phyloP scores from a whole-genome alignment of 1,139 yeast genomes.

The Pneumocystis canis region DNA sequence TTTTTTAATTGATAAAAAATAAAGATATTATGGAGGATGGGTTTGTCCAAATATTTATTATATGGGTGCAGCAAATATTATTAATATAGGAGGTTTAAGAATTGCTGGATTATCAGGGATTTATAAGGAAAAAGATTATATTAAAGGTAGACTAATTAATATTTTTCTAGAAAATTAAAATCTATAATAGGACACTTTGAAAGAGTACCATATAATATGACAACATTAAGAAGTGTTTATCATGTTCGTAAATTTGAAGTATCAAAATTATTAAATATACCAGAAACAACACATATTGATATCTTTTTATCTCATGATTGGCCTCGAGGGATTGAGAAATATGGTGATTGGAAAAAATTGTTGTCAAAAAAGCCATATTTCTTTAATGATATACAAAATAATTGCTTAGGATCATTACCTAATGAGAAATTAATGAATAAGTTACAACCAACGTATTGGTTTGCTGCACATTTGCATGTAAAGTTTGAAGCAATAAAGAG shows the following conservation, averaged over 20 bases:
- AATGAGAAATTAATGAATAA: constrained; percentile 39
- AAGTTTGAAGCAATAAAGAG: constrained; percentile 42
- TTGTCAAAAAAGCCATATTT: constrained; percentile 53
- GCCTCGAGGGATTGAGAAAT: constrained; percentile 67
- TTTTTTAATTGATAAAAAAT: not conserved
- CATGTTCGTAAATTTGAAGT: constrained; percentile 59
- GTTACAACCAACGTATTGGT: constrained; percentile 61
- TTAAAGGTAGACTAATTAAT: constrained; percentile 5
- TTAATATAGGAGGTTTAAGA: constrained; percentile 58
- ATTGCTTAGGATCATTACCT: constrained; percentile 64
- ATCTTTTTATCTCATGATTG: constrained; percentile 76
- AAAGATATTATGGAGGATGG: constrained; percentile 70
- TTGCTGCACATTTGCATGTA: constrained; percentile 81
- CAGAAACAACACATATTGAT: constrained; percentile 29
- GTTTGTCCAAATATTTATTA: constrained; percentile 84
- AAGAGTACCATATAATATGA: constrained; percentile 35
- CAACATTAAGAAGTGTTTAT: constrained; percentile 44
- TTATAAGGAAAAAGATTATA: constrained; percentile 28
- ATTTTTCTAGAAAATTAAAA: too few species aligned
- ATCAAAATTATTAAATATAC: constrained; percentile 36
- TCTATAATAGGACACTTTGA: constrained; percentile 28
- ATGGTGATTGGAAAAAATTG: constrained; percentile 42
- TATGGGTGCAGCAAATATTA: constrained; percentile 61
- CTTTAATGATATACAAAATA: constrained; percentile 42
- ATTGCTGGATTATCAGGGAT: constrained; percentile 83